Conservation (phyloP, 2,329 filamentous ascomycete species). For the Bisporella sp. region DNA sequence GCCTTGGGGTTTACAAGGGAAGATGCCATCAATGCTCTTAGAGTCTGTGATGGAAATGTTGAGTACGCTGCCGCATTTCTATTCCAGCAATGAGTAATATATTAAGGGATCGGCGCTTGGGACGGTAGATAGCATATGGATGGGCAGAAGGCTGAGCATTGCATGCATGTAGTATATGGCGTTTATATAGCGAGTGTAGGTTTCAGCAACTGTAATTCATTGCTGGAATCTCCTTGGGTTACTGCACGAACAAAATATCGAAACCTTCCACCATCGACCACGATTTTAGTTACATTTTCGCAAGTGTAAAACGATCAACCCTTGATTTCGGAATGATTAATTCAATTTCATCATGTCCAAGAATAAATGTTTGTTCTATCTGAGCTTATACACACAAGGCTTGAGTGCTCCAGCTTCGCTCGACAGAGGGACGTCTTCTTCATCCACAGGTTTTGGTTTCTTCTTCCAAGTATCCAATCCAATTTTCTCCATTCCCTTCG, state of each 20-base stretch:
- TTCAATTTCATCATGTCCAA: too few relatives aligned
- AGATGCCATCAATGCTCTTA: slow-evolving; percentile 72
- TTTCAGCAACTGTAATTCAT: neutral
- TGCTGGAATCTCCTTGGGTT: too few relatives aligned
- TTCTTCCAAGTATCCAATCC: slow-evolving; percentile 58
- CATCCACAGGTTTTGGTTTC: slow-evolving; percentile 69
- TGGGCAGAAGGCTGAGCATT: slow-evolving; percentile 10
- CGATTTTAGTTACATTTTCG: too few relatives aligned
- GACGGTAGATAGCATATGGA: neutral
- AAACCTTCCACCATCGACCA: too few relatives aligned
- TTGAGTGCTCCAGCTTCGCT: slow-evolving; percentile 68
- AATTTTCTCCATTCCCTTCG: slow-evolving; percentile 38
- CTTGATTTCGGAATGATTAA: too few relatives aligned
- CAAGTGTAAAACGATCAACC: too few relatives aligned
- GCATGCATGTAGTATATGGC: slow-evolving; percentile 11
- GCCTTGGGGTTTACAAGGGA: slow-evolving; percentile 71
- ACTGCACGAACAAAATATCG: too few relatives aligned
- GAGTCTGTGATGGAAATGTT: slow-evolving; percentile 78
- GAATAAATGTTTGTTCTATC: slow-evolving; percentile 28
- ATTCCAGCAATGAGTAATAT: slow-evolving; percentile 40
- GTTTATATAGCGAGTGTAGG: neutral
- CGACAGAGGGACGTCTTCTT: slow-evolving; percentile 53
- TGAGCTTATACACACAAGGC: slow-evolving; percentile 91
- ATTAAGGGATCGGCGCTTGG: neutral
- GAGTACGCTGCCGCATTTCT: slow-evolving; percentile 82